These are phyloP conservation scores for Amanita pallidorosea DNA, from an alignment of 768 basidiomycete species.

Conservation along the genomic window DNA sequence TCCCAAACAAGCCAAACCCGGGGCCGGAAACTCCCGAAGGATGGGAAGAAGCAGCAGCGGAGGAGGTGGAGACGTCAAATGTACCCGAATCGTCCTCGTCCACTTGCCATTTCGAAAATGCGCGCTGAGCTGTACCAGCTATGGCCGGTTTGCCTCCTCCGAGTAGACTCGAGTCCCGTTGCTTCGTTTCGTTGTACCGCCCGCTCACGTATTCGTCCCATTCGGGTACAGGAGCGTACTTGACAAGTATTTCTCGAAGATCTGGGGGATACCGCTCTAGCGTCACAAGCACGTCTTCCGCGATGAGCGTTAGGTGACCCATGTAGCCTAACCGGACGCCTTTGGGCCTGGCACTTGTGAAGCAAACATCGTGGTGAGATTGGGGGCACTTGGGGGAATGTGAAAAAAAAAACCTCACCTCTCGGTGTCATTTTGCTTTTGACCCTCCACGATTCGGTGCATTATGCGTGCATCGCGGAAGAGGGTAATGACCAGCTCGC, in stretches of 20 bases:
- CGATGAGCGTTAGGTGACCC: slow-evolving; percentile 92
- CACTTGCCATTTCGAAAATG: slow-evolving; percentile 47
- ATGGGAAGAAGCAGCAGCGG: background rate
- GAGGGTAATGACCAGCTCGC: slow-evolving; percentile 71
- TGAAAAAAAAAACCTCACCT: slow-evolving; percentile 35
- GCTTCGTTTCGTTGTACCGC: slow-evolving; percentile 78
- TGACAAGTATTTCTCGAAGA: slow-evolving; percentile 50
- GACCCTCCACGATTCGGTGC: slow-evolving; percentile 80
- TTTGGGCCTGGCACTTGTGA: slow-evolving; percentile 60
- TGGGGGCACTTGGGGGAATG: background rate
- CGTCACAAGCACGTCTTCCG: slow-evolving; percentile 88
- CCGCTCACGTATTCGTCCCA: slow-evolving; percentile 91
- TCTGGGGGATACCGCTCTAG: slow-evolving; percentile 83
- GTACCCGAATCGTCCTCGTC: slow-evolving; percentile 45
- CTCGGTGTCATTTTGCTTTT: slow-evolving; percentile 67
- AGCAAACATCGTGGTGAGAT: background rate
- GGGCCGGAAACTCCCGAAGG: background rate
- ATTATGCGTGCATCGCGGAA: slow-evolving; percentile 83
- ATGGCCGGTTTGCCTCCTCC: slow-evolving; percentile 80
- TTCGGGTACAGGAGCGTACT: slow-evolving; percentile 59
- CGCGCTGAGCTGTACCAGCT: slow-evolving; percentile 18
- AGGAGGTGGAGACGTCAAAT: background rate
- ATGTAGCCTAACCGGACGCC: slow-evolving; percentile 85
- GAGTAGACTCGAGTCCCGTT: slow-evolving; percentile 64
- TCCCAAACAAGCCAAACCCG: background rate